Conservation (phyloP, 2,329 filamentous ascomycete species). For the Xylariales sp. region DNA sequence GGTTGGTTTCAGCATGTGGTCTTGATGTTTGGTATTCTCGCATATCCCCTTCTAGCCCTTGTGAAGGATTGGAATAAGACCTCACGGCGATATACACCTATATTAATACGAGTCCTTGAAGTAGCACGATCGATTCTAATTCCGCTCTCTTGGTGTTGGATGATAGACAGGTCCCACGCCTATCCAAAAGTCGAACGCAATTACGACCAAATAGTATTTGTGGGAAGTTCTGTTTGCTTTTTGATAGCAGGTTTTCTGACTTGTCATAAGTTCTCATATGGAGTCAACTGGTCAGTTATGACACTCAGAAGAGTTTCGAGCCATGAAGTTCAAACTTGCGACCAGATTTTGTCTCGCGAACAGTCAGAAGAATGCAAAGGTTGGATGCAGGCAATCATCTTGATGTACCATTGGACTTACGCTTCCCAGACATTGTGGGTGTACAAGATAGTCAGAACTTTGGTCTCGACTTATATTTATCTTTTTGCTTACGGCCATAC, state of each 20-base stretch:
- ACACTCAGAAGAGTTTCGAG: slow-evolving; percentile 11
- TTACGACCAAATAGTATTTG: slow-evolving; percentile 25
- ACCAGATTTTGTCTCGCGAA: slow-evolving; percentile 44
- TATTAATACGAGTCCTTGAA: slow-evolving; percentile 4
- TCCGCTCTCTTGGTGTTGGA: slow-evolving; percentile 40
- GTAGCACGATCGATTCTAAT: slow-evolving; percentile 16
- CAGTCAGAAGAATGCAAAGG: slow-evolving; percentile 65
- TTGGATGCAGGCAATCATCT: slow-evolving; percentile 54
- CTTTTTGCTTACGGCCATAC: slow-evolving; percentile 60
- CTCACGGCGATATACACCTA: slow-evolving; percentile 5
- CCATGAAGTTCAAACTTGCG: slow-evolving; percentile 14
- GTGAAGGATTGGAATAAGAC: slow-evolving; percentile 6
- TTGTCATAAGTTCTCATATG: no score
- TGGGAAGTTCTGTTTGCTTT: slow-evolving; percentile 20
- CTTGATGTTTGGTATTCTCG: slow-evolving; percentile 22
- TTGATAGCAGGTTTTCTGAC: slow-evolving; percentile 16
- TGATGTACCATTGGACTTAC: slow-evolving; percentile 55
- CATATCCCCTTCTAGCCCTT: slow-evolving; percentile 19
- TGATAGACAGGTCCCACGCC: slow-evolving; percentile 49
- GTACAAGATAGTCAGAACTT: slow-evolving; percentile 50
- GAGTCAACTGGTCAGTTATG: neutral
- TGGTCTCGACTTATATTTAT: slow-evolving; percentile 57
- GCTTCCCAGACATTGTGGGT: slow-evolving; percentile 44
- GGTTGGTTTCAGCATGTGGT: slow-evolving; percentile 30
- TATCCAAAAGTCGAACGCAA: slow-evolving; percentile 48